phyloP scores from a whole-genome alignment of 2,329 filamentous ascomycete species.

The Diaporthe vaccinii region DNA sequence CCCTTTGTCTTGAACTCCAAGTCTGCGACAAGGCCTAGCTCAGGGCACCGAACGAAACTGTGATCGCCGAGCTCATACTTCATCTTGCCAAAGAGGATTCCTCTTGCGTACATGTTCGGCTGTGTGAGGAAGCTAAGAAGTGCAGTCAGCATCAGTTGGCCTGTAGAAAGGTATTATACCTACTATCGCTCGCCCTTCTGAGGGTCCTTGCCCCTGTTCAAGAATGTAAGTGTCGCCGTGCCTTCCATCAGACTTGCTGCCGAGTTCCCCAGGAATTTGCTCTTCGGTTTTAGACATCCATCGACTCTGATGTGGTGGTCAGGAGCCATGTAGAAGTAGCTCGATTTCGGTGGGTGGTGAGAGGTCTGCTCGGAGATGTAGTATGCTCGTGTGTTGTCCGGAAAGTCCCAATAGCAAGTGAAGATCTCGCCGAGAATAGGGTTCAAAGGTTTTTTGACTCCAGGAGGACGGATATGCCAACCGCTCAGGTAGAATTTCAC shows the following conservation, averaged over 20 bases:
- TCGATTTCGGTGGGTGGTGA: conserved; percentile 97
- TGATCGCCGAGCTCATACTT: conserved; percentile 99
- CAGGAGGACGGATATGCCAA: conserved; percentile 98
- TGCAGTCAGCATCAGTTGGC: conserved; percentile 39
- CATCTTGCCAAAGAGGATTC: conserved; percentile 98
- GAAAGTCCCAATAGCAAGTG: conserved; percentile 95
- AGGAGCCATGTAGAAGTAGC: conserved; percentile 98
- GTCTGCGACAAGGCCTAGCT: conserved; percentile 87
- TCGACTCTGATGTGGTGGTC: conserved; percentile 95
- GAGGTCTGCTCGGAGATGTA: conserved; percentile 99
- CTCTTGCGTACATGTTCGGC: conserved; percentile 98
- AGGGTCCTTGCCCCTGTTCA: conserved; percentile 79
- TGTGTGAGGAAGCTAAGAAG: conserved; percentile 84
- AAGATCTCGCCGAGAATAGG: conserved; percentile 96
- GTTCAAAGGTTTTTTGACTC: conserved; percentile 98
- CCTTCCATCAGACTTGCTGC: conserved; percentile 99
- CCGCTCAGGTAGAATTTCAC: conserved; percentile 98
- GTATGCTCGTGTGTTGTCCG: conserved; percentile 87
- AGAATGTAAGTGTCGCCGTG: conserved; percentile 85
- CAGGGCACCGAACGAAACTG: conserved; percentile 91
- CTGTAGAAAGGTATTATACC: conserved; percentile 47
- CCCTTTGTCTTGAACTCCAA: conserved; percentile 99
- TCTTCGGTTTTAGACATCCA: conserved; percentile 93
- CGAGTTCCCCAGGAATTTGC: conserved; percentile 96
- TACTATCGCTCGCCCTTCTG: conserved; percentile 87